Conservation (phyloP, 2,329 filamentous ascomycete species). For the Gremmenia infestans region DNA sequence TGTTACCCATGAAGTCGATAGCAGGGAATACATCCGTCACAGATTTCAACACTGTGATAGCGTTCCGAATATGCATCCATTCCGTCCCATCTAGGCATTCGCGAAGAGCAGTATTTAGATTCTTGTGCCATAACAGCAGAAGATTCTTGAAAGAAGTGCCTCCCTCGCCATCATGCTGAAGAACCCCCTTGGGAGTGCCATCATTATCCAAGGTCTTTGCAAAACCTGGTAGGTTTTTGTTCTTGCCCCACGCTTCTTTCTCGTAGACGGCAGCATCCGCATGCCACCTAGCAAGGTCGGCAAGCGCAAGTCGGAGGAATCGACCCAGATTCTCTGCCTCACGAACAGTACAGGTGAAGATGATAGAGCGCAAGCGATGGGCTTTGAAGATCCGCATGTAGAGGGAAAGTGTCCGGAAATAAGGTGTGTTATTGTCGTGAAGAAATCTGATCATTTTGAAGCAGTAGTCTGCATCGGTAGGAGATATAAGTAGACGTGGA, state of each 20-base stretch:
- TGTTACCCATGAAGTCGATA: constrained; percentile 79
- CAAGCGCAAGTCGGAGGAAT: constrained; percentile 77
- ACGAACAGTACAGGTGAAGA: constrained; percentile 84
- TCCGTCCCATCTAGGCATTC: constrained; percentile 76
- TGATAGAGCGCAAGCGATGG: constrained; percentile 72
- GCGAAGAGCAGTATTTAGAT: constrained; percentile 74
- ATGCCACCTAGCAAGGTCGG: constrained; percentile 82
- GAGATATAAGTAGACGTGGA: constrained; percentile 79
- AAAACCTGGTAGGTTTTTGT: constrained; percentile 70
- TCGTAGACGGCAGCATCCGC: constrained; percentile 70
- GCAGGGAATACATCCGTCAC: constrained; percentile 80
- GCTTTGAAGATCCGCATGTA: constrained; percentile 81
- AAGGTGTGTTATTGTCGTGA: constrained; percentile 76
- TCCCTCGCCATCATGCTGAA: constrained; percentile 74
- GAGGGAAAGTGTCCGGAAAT: constrained; percentile 80
- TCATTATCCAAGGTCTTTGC: constrained; percentile 66
- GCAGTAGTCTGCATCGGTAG: constrained; percentile 82
- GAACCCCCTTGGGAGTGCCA: constrained; percentile 63
- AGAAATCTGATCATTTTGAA: constrained; percentile 84
- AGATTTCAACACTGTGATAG: constrained; percentile 80
- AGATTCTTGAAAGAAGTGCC: constrained; percentile 63
- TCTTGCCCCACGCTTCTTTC: constrained; percentile 69
- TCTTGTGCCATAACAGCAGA: constrained; percentile 85
- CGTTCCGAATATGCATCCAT: constrained; percentile 97
- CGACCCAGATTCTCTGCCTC: constrained; percentile 92